Percentiles rank a stretch among this genome's conserved stretches.
Conservation (phyloP, 148 eudicot species). For the Pharnaceum exiguum region DNA sequence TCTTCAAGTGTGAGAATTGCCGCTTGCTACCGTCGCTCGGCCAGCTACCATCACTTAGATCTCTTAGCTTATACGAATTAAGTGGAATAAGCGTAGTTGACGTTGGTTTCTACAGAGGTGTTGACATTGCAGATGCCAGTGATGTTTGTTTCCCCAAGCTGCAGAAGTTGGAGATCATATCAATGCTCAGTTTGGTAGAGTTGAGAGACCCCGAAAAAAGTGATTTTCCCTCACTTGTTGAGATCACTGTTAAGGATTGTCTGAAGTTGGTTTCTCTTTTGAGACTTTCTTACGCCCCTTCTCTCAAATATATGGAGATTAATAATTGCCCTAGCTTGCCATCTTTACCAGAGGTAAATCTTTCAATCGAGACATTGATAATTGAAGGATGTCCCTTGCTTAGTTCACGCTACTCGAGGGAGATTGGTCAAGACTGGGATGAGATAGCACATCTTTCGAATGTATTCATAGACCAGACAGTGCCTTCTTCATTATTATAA, state of each 20-base stretch:
- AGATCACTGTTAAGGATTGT: slow-evolving; percentile 7
- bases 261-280: slow-evolving; percentile 2
- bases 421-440: not conserved
- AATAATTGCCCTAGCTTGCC: slow-evolving; percentile 1
- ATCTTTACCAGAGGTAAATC: not conserved
- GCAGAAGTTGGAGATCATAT: slow-evolving; percentile 14
- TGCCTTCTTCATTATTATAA: too few species aligned
- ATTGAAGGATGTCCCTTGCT: slow-evolving; percentile 11
- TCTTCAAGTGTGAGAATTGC: slow-evolving; percentile 18
- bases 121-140: too few species aligned
- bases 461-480: not conserved
- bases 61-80: slow-evolving; percentile 14
- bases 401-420: not conserved
- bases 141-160: slow-evolving; percentile 10
- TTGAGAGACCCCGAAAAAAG: not conserved
- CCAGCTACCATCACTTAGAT: slow-evolving; percentile 13
- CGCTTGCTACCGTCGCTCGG: slow-evolving; percentile 12
- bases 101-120: not conserved
- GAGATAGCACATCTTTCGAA: not conserved
- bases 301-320: slow-evolving; percentile 8
- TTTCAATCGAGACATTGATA: slow-evolving; percentile 6
- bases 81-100: slow-evolving; percentile 1
- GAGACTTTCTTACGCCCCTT: not conserved
- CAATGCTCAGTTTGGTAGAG: slow-evolving; percentile 5
- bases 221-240: slow-evolving; percentile 11